A percentile compares a stretch with the other conserved stretches of the same genome.
Evolutionary conservation across 768 basidiomycete genomes (phyloP).

Genomic region (Tylopilus balloui): DNA sequence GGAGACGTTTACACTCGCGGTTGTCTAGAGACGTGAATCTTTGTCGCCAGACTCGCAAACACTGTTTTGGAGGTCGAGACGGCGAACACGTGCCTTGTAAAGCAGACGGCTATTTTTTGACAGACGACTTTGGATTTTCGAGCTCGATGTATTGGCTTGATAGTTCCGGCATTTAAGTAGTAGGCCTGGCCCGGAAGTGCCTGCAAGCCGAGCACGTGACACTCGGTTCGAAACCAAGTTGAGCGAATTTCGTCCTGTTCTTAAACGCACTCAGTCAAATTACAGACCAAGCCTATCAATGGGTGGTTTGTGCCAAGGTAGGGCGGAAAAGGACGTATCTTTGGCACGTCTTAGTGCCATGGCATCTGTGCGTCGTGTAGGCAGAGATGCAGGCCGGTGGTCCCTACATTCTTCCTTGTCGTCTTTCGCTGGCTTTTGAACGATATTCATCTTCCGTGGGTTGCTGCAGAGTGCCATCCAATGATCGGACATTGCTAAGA

Average conservation of each 20-base stretch:
- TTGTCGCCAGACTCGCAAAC: too few species aligned
- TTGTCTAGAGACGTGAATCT: too few species aligned
- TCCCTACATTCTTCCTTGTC: slow-evolving; percentile 20
- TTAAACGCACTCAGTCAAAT: slow-evolving; percentile 35
- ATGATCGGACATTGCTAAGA: too few species aligned
- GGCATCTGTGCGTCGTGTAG: slow-evolving; percentile 20
- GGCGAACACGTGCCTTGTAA: background rate
- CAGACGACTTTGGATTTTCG: background rate
- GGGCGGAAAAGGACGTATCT: slow-evolving; percentile 26
- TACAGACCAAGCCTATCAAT: slow-evolving; percentile 22
- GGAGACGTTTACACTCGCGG: background rate
- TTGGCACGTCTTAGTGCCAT: slow-evolving; percentile 30
- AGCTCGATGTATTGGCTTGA: background rate
- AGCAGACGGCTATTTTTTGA: background rate
- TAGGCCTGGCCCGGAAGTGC: too few species aligned
- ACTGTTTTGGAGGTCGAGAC: background rate
- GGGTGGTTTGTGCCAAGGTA: slow-evolving; percentile 35
- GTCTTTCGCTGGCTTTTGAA: background rate
- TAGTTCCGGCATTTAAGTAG: too few species aligned
- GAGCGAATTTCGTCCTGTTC: background rate
- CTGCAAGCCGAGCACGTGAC: too few species aligned
- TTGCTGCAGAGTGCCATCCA: too few species aligned
- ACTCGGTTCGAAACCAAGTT: background rate
- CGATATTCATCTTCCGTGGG: background rate
- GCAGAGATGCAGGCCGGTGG: slow-evolving; percentile 31